A percentile compares a stretch with the other conserved stretches of the same genome.
phyloP scores from a whole-genome alignment of 2,329 filamentous ascomycete genomes.

The Colletotrichum agaves region DNA sequence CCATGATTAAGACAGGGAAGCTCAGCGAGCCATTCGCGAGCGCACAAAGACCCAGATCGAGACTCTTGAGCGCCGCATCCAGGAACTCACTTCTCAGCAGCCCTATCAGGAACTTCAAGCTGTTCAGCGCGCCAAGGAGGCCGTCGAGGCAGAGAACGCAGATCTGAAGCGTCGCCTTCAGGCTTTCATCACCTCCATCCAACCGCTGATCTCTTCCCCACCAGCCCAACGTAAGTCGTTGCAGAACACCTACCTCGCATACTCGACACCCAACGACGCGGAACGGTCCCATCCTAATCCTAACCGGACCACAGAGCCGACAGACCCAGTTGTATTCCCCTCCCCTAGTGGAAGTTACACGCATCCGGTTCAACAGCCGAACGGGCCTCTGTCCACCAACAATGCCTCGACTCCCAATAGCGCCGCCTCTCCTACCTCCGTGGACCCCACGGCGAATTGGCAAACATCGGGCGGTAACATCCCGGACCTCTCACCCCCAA shows the following conservation, averaged over 20 bases:
- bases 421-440: slow-evolving; percentile 49
- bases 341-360: slow-evolving; percentile 43
- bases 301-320: slow-evolving; percentile 38
- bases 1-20: slow-evolving; percentile 75
- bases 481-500: slow-evolving; percentile 39
- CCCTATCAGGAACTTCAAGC: slow-evolving; percentile 86
- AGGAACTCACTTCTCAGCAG: slow-evolving; percentile 81
- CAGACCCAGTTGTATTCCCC: slow-evolving; percentile 45
- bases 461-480: slow-evolving; percentile 11
- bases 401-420: slow-evolving; percentile 54
- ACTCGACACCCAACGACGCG: not conserved
- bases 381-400: slow-evolving; percentile 44
- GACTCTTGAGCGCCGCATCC: slow-evolving; percentile 75
- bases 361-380: slow-evolving; percentile 39
- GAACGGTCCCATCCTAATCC: slow-evolving; percentile 4
- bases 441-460: slow-evolving; percentile 39
- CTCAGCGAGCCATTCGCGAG: slow-evolving; percentile 85
- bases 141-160: slow-evolving; percentile 80
- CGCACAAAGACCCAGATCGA: slow-evolving; percentile 86
- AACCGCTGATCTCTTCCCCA: slow-evolving; percentile 61
- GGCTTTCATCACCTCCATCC: slow-evolving; percentile 71
- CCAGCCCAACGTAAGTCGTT: slow-evolving; percentile 38
- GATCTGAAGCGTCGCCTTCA: slow-evolving; percentile 78
- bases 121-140: slow-evolving; percentile 79
- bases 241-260: not conserved